These are phyloP conservation scores for Buxus sempervirens DNA, from an alignment of 164 flowering plant genomes.

Conservation along the genomic window DNA sequence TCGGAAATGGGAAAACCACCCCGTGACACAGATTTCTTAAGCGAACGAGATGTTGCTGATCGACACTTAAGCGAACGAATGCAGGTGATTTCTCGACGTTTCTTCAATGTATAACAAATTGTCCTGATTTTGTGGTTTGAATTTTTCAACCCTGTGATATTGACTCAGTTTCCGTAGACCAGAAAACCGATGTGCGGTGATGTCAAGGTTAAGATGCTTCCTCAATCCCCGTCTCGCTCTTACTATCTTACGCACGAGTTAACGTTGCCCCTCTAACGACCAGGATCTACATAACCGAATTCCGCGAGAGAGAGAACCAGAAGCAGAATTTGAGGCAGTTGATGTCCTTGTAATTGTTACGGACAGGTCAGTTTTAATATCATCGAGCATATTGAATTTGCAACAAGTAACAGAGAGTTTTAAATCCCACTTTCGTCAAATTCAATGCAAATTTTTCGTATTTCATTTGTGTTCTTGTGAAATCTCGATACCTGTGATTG, in stretches of 20 bases:
- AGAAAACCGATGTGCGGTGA: too few relatives aligned
- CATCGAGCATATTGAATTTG: not conserved
- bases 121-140: too few relatives aligned
- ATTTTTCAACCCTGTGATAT: too few relatives aligned
- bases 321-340: not conserved
- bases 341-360: not conserved
- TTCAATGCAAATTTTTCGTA: not conserved
- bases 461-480: not conserved
- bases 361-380: slow-evolving; percentile 3
- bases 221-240: too few relatives aligned
- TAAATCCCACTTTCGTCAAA: not conserved
- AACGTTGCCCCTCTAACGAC: not conserved
- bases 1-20: too few relatives aligned
- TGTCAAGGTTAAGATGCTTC: too few relatives aligned
- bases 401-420: not conserved
- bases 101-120: too few relatives aligned
- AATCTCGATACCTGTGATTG: not conserved
- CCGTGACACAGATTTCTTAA: too few relatives aligned
- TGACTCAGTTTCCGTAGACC: too few relatives aligned
- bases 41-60: too few relatives aligned
- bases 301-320: not conserved
- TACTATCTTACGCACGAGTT: not conserved
- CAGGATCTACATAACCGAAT: not conserved
- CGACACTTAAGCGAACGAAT: too few relatives aligned
- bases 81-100: too few relatives aligned